These are phyloP conservation scores for Termitomyces sp. DNA, from an alignment of 768 basidiomycete species.

Conservation along the genomic window DNA sequence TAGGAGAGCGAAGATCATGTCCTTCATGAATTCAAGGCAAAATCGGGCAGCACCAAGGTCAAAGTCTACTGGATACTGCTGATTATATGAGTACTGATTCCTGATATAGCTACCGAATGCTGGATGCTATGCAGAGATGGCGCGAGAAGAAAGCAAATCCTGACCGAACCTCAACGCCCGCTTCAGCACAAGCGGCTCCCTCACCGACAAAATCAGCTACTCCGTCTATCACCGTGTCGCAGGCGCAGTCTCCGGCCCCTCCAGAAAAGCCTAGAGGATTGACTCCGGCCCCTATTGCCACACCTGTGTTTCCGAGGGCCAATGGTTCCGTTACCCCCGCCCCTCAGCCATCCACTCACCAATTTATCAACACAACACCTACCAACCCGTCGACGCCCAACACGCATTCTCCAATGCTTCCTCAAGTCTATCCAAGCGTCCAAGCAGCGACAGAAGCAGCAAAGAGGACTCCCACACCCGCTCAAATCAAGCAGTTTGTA, in stretches of 20 bases:
- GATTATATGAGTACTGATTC: constrained; percentile 6
- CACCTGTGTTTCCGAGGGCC: constrained; percentile 25
- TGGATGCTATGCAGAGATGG: constrained; percentile 46
- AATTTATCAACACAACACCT: constrained; percentile 35
- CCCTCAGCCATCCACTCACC: constrained; percentile 28
- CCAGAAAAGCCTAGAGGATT: constrained; percentile 25
- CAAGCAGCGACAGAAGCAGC: constrained; percentile 33
- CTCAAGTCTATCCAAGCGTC: constrained; percentile 34
- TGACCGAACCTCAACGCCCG: constrained; percentile 22
- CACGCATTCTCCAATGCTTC: constrained; percentile 32
- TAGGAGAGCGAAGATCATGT: constrained; percentile 70
- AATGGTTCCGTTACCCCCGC: constrained; percentile 36
- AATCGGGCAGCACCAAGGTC: constrained; percentile 53
- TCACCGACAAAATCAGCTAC: constrained; percentile 28
- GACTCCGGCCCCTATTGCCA: constrained; percentile 27
- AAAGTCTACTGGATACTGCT: constrained; percentile 14
- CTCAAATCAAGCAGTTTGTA: constrained; percentile 24
- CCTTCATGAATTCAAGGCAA: constrained; percentile 71
- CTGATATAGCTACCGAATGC: constrained; percentile 49
- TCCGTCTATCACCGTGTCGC: constrained; percentile 28
- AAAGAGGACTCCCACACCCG: constrained; percentile 36
- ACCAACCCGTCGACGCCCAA: constrained; percentile 26
- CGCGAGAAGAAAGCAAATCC: constrained; percentile 26
- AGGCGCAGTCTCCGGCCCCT: constrained; percentile 32
- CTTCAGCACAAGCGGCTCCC: constrained; percentile 18